Percentiles rank a stretch among this genome's conserved stretches.
phyloP scores from a whole-genome alignment of 306 rosid species.

The Prunus armeniaca region DNA sequence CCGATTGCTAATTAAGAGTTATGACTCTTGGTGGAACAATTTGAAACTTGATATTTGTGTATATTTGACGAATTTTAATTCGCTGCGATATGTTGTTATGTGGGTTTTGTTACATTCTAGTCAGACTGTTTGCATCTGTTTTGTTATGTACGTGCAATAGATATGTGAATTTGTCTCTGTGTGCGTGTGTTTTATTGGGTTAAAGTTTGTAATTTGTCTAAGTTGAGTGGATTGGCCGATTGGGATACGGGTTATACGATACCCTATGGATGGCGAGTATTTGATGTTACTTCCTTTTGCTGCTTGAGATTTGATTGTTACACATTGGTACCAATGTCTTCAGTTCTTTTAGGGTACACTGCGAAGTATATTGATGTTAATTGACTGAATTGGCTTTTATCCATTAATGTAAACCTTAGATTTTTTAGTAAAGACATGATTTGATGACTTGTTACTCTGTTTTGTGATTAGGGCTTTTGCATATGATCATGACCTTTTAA shows the following conservation, averaged over 20 bases:
- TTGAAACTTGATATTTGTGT: constrained; percentile 27
- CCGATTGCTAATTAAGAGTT: not conserved
- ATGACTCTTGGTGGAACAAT: not conserved
- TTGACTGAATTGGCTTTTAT: not conserved
- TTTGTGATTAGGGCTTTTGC: not conserved
- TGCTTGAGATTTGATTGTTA: not conserved
- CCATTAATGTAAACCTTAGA: not conserved
- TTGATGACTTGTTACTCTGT: not conserved
- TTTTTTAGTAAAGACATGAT: not conserved
- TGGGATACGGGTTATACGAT: not conserved
- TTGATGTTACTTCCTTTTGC: not conserved
- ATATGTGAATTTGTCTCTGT: not conserved
- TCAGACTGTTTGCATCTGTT: not conserved
- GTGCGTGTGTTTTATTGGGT: not conserved
- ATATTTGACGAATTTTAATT: constrained; percentile 30
- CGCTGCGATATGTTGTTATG: not conserved
- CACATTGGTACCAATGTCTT: not conserved
- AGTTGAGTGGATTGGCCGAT: not conserved
- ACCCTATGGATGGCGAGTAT: not conserved
- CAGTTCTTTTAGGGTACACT: not conserved
- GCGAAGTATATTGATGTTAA: not conserved
- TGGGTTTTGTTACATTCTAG: not conserved
- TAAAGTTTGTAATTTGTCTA: not conserved
- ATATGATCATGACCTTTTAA: not conserved
- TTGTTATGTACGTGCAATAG: not conserved